phyloP scores from a whole-genome alignment of 2,329 filamentous ascomycete genomes.

The Eurotiales sp. region DNA sequence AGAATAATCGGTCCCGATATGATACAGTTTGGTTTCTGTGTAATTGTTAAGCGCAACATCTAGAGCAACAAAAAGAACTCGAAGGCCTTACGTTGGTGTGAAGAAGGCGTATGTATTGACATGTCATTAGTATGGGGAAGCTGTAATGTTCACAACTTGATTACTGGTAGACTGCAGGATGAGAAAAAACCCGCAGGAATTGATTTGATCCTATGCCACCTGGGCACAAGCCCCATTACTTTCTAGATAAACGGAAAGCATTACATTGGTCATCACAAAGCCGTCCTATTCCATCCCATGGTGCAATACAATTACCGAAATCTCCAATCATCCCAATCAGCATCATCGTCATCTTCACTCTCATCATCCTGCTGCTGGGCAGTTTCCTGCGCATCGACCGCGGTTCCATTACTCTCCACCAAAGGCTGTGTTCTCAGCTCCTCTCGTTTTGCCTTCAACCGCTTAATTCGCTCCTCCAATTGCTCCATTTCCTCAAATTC shows the following conservation, averaged over 20 bases:
- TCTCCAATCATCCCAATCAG: constrained; percentile 43
- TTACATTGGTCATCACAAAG: not conserved
- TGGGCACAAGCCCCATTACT: too few relatives aligned
- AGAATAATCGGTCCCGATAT: not conserved
- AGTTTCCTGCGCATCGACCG: constrained; percentile 2
- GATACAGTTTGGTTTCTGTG: too few relatives aligned
- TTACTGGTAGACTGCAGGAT: too few relatives aligned
- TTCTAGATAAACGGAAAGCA: too few relatives aligned
- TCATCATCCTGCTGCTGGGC: constrained; percentile 24
- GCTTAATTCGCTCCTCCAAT: constrained; percentile 66
- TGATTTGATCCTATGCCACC: too few relatives aligned
- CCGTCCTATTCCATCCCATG: constrained; percentile 1
- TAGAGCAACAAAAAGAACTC: too few relatives aligned
- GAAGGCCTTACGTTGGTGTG: too few relatives aligned
- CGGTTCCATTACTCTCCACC: constrained; percentile 18
- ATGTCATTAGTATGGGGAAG: too few relatives aligned
- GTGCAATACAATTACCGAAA: constrained; percentile 26
- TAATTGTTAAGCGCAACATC: too few relatives aligned
- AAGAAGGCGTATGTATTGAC: too few relatives aligned
- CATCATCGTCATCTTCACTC: constrained; percentile 45
- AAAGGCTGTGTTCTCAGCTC: constrained; percentile 51
- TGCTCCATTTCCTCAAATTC: constrained; percentile 82
- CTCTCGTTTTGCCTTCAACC: constrained; percentile 68
- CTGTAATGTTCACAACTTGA: too few relatives aligned
- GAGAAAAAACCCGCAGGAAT: too few relatives aligned